Conservation (phyloP, 2,329 filamentous ascomycete species). For the Neopestalotiopsis clavispora region DNA sequence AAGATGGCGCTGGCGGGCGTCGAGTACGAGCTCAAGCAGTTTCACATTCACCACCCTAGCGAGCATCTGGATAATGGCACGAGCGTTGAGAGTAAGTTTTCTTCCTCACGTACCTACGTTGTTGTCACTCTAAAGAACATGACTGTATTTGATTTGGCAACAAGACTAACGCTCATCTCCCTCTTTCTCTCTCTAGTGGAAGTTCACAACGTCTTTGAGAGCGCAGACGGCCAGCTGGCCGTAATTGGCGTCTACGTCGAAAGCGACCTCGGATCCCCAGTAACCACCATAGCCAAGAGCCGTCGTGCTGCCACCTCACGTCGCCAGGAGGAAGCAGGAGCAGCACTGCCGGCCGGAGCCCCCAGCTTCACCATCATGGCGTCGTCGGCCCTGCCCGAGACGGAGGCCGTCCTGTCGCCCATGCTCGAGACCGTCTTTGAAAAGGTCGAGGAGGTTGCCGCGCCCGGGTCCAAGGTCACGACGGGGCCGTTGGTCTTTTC, state of each 20-base stretch:
- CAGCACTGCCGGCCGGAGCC: slow-evolving; percentile 2
- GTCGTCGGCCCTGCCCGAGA: slow-evolving; percentile 46
- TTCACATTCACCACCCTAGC: slow-evolving; percentile 56
- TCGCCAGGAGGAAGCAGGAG: neutral
- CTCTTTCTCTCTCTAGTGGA: slow-evolving; percentile 42
- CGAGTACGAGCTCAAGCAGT: slow-evolving; percentile 47
- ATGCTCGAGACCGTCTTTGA: slow-evolving; percentile 54
- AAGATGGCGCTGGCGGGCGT: slow-evolving; percentile 39
- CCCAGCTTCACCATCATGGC: slow-evolving; percentile 43
- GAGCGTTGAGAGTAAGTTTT: slow-evolving; percentile 47
- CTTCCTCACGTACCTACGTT: neutral
- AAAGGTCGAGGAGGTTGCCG: slow-evolving; percentile 44
- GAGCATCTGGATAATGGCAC: slow-evolving; percentile 52
- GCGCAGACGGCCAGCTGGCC: slow-evolving; percentile 43
- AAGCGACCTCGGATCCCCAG: slow-evolving; percentile 32
- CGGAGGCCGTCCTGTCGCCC: slow-evolving; percentile 38
- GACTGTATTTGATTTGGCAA: no score
- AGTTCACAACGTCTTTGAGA: slow-evolving; percentile 65
- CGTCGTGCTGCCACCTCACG: slow-evolving; percentile 15
- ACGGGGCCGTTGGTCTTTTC: slow-evolving; percentile 49
- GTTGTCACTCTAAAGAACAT: neutral
- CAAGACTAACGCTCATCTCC: slow-evolving; percentile 2
- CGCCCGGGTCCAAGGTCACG: slow-evolving; percentile 45
- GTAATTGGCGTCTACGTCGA: slow-evolving; percentile 51
- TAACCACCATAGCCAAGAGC: slow-evolving; percentile 18